A percentile compares a stretch with the other conserved stretches of the same genome.
phyloP scores from a whole-genome alignment of 2,329 filamentous ascomycete genomes.

The Talaromyces sp. region DNA sequence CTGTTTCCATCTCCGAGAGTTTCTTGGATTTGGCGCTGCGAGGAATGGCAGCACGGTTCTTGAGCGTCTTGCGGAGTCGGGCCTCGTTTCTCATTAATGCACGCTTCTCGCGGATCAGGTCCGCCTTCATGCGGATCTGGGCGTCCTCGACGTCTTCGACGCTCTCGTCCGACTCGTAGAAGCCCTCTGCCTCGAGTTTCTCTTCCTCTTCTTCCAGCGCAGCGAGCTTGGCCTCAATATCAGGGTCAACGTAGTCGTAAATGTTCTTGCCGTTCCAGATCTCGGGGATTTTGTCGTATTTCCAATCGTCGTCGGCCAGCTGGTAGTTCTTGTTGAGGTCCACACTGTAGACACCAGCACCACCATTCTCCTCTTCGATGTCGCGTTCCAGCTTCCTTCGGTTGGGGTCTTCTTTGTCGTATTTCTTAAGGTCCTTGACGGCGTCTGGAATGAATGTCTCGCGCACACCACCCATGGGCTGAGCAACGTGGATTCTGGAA shows the following conservation, averaged over 20 bases:
- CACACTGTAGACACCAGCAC: constrained; percentile 92
- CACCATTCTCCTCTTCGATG: constrained; percentile 84
- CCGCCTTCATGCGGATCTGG: constrained; percentile 84
- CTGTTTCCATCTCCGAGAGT: constrained; percentile 79
- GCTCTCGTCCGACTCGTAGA: constrained; percentile 80
- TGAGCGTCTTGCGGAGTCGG: constrained; percentile 90
- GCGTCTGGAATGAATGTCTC: constrained; percentile 87
- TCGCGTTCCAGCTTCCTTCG: constrained; percentile 75
- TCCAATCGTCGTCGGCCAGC: constrained; percentile 86
- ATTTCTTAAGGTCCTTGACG: constrained; percentile 75
- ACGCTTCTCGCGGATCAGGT: constrained; percentile 92
- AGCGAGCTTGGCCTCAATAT: constrained; percentile 88
- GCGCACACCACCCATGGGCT: constrained; percentile 75
- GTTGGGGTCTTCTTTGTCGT: constrained; percentile 84
- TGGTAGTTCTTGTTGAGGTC: constrained; percentile 86
- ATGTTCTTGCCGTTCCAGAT: constrained; percentile 94
- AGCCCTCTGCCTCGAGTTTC: constrained; percentile 82
- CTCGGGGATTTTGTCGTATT: constrained; percentile 92
- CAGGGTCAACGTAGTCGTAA: constrained; percentile 93
- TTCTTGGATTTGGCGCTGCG: constrained; percentile 75
- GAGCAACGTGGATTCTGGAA: constrained; percentile 92
- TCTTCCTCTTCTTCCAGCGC: constrained; percentile 95
- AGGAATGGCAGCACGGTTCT: constrained; percentile 93
- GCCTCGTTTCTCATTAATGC: constrained; percentile 88
- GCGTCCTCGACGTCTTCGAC: constrained; percentile 85